Evolutionary conservation across 768 basidiomycete genomes (phyloP), one percentile per base, ranked within the genome.

Genomic region (Podaxis sp.): DNA sequence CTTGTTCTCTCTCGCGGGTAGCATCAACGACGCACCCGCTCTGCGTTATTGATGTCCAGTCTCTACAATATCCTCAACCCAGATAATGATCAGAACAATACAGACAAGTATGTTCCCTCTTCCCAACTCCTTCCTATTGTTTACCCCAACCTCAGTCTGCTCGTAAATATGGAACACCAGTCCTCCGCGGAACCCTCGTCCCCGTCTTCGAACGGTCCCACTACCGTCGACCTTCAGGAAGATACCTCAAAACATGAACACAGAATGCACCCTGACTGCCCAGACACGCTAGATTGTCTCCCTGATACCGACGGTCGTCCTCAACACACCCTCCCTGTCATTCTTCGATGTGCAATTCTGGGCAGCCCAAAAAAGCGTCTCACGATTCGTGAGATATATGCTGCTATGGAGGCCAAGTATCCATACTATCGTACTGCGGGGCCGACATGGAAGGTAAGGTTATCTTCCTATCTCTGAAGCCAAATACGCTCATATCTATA

Each of bases 361-460:
- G 91, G 91, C 44, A 90, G 88, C 70, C 80, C 86, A 10, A 84
- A 85, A 65, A 86, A 87, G 69, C 85, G 90, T 24, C 78, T 93
- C 30, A 93, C 91, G 12, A 92, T 93, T 68, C 82, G 91, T 53
- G 91, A 93, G 69, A 93, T 93, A 62, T 93, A 93, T 68, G 89
- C 88, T 10, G 87, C 89, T 17, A 93, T 93, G 89, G 91, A 93
- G 77, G 82, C 82, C 36, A 93, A 93, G 74, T 93, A 93, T 69
- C 82, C 84, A 10, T 93, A 90, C 69, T 93, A 91, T 74, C 86
- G 82, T 73, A 87, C 85, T 15, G 89, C 91, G 41, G 91, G 91
- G 37, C 83, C 87, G 30, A 91, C 91, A 12, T 93, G 91, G 91
- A 93, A 93, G 85, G 91, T 91, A 70, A 61, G 75, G 66, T 44